Conservation (phyloP, 2,329 filamentous ascomycete species). For the Ceratocystis variospora region DNA sequence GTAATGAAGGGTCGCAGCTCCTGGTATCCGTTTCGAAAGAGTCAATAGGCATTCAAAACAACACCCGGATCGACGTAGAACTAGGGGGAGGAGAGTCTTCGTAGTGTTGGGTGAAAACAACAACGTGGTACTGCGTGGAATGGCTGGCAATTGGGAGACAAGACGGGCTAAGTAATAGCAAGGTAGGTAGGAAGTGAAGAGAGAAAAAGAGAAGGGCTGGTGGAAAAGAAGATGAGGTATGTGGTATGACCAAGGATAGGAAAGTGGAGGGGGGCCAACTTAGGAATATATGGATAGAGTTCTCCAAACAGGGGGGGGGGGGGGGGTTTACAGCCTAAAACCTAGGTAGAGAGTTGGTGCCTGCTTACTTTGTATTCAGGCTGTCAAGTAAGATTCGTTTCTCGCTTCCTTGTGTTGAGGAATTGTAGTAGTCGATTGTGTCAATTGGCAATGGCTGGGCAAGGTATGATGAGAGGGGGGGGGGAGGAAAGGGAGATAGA, state of each 20-base stretch:
- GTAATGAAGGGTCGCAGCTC: background rate
- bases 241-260: slow-evolving; percentile 1
- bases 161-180: background rate
- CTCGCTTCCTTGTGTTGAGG: slow-evolving; percentile 1
- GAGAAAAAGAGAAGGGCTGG: slow-evolving; percentile 4
- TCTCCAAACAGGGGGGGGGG: background rate
- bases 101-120: background rate
- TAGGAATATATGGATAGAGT: slow-evolving; percentile 2
- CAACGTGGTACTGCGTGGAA: background rate
- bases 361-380: background rate
- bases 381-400: background rate
- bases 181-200: background rate
- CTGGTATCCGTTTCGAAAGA: background rate
- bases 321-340: background rate
- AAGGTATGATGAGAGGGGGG: background rate
- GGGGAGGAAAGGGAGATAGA: background rate
- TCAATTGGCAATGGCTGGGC: background rate
- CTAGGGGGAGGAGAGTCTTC: background rate
- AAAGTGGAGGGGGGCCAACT: background rate
- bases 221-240: background rate
- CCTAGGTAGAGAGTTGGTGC: background rate
- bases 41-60: background rate
- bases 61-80: background rate
- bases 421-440: background rate
- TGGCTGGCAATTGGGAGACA: background rate